A percentile compares a stretch with the other conserved stretches of the same genome.
These are phyloP conservation scores for Trichoderma arundinaceum DNA, from an alignment of 2,329 filamentous ascomycete species.

Conservation along the genomic window DNA sequence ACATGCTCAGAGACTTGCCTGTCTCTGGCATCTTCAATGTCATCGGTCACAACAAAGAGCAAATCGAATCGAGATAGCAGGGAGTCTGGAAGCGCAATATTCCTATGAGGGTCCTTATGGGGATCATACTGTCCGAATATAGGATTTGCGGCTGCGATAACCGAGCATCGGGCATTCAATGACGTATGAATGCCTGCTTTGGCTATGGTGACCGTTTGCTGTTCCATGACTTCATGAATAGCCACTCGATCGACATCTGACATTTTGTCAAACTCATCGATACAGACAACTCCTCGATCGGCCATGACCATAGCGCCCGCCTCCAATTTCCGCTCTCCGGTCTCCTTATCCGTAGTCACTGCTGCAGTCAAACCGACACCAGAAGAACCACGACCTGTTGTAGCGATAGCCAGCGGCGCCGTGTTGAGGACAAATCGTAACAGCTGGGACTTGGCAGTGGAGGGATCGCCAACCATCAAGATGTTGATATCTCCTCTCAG, in stretches of 20 bases:
- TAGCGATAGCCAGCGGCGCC: constrained; percentile 93
- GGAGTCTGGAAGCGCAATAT: constrained; percentile 96
- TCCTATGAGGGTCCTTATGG: constrained; percentile 98
- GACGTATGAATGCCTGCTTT: constrained; percentile 99
- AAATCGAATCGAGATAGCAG: constrained; percentile 98
- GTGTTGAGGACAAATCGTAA: constrained; percentile 97
- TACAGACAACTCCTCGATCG: constrained; percentile 96
- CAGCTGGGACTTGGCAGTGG: constrained; percentile 97
- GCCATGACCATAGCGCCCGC: constrained; percentile 98
- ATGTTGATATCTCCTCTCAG: constrained; percentile 99
- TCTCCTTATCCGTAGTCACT: constrained; percentile 96
- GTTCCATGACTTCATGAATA: constrained; percentile 99
- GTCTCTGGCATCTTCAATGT: constrained; percentile 93
- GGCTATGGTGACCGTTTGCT: constrained; percentile 98
- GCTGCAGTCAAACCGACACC: constrained; percentile 97
- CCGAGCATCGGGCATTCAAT: constrained; percentile 93
- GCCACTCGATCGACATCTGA: constrained; percentile 96
- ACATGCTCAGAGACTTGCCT: constrained; percentile 95
- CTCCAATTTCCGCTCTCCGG: constrained; percentile 90
- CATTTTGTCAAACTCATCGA: constrained; percentile 99
- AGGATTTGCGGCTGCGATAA: constrained; percentile 94
- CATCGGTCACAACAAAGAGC: constrained; percentile 95
- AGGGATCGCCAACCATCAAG: constrained; percentile 98
- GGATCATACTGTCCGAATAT: constrained; percentile 98
- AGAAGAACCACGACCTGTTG: constrained; percentile 93